phyloP scores from a whole-genome alignment of 441 rosid genomes.

The Erodium trifolium region DNA sequence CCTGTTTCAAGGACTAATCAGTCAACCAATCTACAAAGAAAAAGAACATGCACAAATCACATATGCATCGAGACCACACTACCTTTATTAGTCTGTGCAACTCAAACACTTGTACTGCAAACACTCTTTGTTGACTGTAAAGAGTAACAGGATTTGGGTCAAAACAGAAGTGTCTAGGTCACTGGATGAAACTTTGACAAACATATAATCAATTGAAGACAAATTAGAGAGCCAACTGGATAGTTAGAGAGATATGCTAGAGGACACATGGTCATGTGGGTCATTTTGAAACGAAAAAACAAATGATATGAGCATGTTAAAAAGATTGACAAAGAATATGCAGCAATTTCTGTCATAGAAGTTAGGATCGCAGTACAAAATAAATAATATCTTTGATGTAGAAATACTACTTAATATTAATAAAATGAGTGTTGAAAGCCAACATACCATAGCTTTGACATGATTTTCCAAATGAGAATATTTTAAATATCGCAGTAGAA shows the following conservation, averaged over 20 bases:
- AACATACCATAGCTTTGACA: neutral
- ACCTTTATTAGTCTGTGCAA: conserved; percentile 82
- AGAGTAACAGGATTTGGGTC: conserved; percentile 34
- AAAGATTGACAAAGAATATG: too few species aligned
- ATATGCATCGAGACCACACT: conserved; percentile 20
- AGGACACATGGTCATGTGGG: neutral
- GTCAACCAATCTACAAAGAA: neutral
- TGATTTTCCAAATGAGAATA: neutral
- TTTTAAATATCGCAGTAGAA: too few species aligned
- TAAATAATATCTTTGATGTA: neutral
- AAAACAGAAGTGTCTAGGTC: conserved; percentile 9
- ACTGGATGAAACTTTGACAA: conserved; percentile 12
- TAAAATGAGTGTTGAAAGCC: neutral
- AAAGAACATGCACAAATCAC: neutral
- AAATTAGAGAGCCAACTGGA: conserved; percentile 8
- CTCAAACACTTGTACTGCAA: conserved; percentile 51
- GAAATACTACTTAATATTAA: neutral
- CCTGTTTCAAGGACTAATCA: conserved; percentile 36
- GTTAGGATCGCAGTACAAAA: neutral
- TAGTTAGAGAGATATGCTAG: neutral
- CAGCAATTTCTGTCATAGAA: neutral
- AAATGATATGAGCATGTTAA: too few species aligned
- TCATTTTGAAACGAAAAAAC: too few species aligned
- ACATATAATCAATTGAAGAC: neutral
- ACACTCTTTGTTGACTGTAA: conserved; percentile 30